These are phyloP conservation scores for Pilasporangium apinafurcum DNA, from an alignment of 352 stramenopile species.

Conservation along the genomic window DNA sequence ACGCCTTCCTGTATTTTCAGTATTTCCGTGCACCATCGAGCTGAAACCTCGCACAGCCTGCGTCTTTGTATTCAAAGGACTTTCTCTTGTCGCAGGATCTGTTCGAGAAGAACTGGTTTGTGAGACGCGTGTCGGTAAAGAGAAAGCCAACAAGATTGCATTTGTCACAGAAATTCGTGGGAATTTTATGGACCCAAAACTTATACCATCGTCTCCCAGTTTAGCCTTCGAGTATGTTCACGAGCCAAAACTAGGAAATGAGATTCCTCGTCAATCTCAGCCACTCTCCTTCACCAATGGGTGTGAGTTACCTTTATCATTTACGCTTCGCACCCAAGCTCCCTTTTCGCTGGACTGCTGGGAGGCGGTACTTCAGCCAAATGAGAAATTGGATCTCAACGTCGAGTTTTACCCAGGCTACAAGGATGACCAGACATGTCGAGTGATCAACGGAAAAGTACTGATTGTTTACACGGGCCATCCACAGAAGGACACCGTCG, in stretches of 20 bases:
- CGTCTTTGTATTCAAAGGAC: slow-evolving; percentile 89
- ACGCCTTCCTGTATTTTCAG: slow-evolving; percentile 75
- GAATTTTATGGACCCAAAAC: slow-evolving; percentile 88
- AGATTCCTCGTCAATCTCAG: slow-evolving; percentile 63
- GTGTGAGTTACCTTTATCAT: slow-evolving; percentile 85
- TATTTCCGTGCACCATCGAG: slow-evolving; percentile 89
- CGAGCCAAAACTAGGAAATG: slow-evolving; percentile 45
- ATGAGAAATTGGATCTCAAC: slow-evolving; percentile 67
- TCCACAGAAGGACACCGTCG: slow-evolving; percentile 86
- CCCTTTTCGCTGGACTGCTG: slow-evolving; percentile 91
- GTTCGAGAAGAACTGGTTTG: slow-evolving; percentile 87
- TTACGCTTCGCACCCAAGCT: slow-evolving; percentile 85
- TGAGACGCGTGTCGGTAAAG: slow-evolving; percentile 89
- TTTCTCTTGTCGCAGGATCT: slow-evolving; percentile 50
- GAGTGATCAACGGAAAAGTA: slow-evolving; percentile 83
- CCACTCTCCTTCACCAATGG: slow-evolving; percentile 82
- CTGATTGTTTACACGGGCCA: slow-evolving; percentile 83
- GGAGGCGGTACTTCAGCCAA: slow-evolving; percentile 83
- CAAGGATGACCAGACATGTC: slow-evolving; percentile 87
- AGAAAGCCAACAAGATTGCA: slow-evolving; percentile 84
- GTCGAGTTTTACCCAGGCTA: slow-evolving; percentile 94
- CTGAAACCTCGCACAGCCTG: slow-evolving; percentile 92
- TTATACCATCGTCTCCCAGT: slow-evolving; percentile 63
- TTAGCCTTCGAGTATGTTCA: slow-evolving; percentile 89
- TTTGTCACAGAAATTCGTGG: slow-evolving; percentile 86